Evolutionary conservation across 2,329 filamentous ascomycete genomes (phyloP).

Genomic region (Metarhizium guizhouense): DNA sequence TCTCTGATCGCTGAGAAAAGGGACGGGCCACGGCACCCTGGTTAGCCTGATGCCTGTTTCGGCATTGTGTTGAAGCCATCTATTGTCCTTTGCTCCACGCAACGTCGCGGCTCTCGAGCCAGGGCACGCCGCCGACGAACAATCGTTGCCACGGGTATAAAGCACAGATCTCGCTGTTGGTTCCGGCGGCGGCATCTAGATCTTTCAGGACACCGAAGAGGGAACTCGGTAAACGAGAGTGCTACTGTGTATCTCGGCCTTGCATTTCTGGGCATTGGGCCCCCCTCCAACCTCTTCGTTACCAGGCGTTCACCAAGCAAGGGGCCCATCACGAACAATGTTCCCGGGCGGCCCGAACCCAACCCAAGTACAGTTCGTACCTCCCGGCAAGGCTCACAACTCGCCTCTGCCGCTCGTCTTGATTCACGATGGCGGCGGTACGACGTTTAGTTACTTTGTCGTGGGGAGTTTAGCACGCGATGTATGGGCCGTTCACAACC

Average conservation of each 20-base stretch:
- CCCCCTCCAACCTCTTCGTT: neutral
- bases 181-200: neutral
- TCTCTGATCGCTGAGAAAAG: neutral
- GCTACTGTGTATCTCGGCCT: neutral
- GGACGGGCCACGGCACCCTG: neutral
- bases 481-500: constrained; percentile 22
- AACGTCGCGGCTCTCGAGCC: neutral
- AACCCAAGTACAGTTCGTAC: constrained; percentile 12
- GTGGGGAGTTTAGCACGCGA: constrained; percentile 18
- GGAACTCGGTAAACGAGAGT: neutral
- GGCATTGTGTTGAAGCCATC: neutral
- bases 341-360: constrained; percentile 16
- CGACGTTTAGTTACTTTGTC: constrained; percentile 20
- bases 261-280: neutral
- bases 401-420: constrained; percentile 16
- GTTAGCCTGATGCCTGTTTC: neutral
- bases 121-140: neutral
- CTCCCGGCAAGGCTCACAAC: constrained; percentile 10
- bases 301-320: neutral
- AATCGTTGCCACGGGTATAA: neutral
- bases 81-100: neutral
- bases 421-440: constrained; percentile 23
- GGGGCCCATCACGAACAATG: constrained; percentile 7
- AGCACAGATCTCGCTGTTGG: neutral
- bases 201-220: neutral